Percentiles rank a stretch among this genome's conserved stretches.
Conservation (phyloP, 139 green algal species). For the Micractinium sp. region DNA sequence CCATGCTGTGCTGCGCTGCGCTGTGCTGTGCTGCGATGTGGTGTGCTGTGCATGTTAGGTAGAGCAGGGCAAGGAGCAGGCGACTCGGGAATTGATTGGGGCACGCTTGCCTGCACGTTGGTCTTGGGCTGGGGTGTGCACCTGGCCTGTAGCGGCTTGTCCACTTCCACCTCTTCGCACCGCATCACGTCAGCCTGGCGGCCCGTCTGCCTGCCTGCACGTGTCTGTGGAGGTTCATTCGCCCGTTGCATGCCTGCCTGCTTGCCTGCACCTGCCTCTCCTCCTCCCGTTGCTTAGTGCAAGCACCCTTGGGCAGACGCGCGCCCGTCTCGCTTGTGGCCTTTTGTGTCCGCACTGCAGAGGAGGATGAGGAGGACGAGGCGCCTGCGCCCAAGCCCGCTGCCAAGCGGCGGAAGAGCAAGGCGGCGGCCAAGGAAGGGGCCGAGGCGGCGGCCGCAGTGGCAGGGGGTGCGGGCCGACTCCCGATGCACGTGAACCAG, state of each 20-base stretch:
- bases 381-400: neutral
- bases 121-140: too few relatives aligned
- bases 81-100: neutral
- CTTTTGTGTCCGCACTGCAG: neutral
- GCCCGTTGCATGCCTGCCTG: constrained; percentile 1
- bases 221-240: too few relatives aligned
- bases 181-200: too few relatives aligned
- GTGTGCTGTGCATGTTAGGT: neutral
- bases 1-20: too few relatives aligned
- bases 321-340: too few relatives aligned
- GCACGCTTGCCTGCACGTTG: neutral
- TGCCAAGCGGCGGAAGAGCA: constrained; percentile 12
- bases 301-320: too few relatives aligned
- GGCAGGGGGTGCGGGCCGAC: too few relatives aligned
- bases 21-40: too few relatives aligned
- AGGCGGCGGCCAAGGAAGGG: neutral
- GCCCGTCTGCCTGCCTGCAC: neutral
- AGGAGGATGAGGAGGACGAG: constrained; percentile 27
- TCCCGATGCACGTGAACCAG: neutral
- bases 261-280: neutral
- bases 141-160: too few relatives aligned
- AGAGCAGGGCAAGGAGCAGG: neutral
- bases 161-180: neutral
- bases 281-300: neutral
- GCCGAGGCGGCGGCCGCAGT: neutral